Evolutionary conservation across 169 alveolate genomes (phyloP).

Genomic region (Cryptosporidium viatorum): DNA sequence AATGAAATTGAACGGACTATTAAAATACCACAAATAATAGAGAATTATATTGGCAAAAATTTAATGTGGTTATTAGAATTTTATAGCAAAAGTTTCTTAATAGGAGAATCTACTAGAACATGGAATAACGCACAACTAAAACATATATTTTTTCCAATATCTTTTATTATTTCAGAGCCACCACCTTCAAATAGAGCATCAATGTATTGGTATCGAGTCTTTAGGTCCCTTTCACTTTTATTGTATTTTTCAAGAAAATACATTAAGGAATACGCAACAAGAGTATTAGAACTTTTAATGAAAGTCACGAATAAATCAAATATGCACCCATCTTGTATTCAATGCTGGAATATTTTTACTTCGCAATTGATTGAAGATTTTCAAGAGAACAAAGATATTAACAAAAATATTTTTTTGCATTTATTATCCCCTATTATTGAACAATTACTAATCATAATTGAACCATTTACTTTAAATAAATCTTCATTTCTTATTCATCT

Average conservation of each 20-base stretch:
- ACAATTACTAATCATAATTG: constrained; percentile 20
- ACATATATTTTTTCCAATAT: constrained; percentile 53
- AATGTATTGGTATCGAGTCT: constrained; percentile 66
- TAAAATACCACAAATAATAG: constrained; percentile 1
- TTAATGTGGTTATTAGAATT: constrained; percentile 64
- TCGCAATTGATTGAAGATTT: constrained; percentile 3
- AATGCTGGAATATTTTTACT: constrained; percentile 51
- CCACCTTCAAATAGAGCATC: constrained; percentile 33
- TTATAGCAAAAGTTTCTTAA: constrained; percentile 60
- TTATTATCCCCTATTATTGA: constrained; percentile 51
- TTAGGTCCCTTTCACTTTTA: constrained; percentile 50
- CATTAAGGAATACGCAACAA: constrained; percentile 60
- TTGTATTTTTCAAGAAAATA: constrained; percentile 32
- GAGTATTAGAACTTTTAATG: constrained; percentile 47
- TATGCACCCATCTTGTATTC: constrained; percentile 60
- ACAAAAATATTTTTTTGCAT: constrained; percentile 51
- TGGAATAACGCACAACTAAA: constrained; percentile 1
- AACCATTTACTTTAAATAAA: background rate
- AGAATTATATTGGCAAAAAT: constrained; percentile 29
- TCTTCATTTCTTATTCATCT: background rate
- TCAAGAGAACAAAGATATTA: constrained; percentile 4
- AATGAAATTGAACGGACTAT: background rate
- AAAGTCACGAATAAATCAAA: constrained; percentile 38
- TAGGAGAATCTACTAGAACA: background rate
- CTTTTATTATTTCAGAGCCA: constrained; percentile 47